Percentiles rank a stretch among this genome's conserved stretches.
phyloP scores from a whole-genome alignment of 2,329 filamentous ascomycete genomes.

The Fusarium sp. region DNA sequence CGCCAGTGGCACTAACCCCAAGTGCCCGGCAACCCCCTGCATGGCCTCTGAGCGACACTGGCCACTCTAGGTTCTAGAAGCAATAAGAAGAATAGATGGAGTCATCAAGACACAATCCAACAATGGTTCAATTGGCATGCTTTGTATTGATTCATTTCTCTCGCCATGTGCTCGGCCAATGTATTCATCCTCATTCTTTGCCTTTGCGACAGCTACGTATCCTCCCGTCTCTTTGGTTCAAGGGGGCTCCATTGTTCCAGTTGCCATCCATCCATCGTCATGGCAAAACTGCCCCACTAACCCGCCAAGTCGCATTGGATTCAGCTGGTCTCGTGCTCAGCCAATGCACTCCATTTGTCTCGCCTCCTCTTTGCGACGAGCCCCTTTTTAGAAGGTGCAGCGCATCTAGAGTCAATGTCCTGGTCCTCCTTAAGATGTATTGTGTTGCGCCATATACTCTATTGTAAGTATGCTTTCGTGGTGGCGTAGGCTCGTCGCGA shows the following conservation, averaged over 20 bases:
- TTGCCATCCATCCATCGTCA: conserved; percentile 19
- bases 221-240: conserved; percentile 6
- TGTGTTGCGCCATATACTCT: not conserved
- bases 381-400: conserved; percentile 8
- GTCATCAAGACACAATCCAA: not conserved
- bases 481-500: conserved; percentile 2
- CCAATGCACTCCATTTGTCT: conserved; percentile 1
- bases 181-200: not conserved
- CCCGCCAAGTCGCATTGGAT: conserved; percentile 26
- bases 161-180: not conserved
- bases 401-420: not conserved
- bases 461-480: not conserved
- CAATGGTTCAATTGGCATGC: not conserved
- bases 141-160: not conserved
- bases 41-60: conserved; percentile 31
- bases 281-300: conserved; percentile 36
- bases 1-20: conserved; percentile 23
- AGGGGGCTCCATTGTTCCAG: conserved; percentile 7
- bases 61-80: conserved; percentile 42
- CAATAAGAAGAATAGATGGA: conserved; percentile 38
- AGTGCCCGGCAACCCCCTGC: conserved; percentile 38
- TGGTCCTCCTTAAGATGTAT: not conserved
- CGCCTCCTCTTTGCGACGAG: conserved; percentile 4
- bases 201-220: conserved; percentile 7
- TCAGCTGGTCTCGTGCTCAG: conserved; percentile 42